A percentile compares a stretch with the other conserved stretches of the same genome.
These are phyloP conservation scores for Babesia sp. DNA, from an alignment of 169 alveolate genomes.

Conservation along the genomic window DNA sequence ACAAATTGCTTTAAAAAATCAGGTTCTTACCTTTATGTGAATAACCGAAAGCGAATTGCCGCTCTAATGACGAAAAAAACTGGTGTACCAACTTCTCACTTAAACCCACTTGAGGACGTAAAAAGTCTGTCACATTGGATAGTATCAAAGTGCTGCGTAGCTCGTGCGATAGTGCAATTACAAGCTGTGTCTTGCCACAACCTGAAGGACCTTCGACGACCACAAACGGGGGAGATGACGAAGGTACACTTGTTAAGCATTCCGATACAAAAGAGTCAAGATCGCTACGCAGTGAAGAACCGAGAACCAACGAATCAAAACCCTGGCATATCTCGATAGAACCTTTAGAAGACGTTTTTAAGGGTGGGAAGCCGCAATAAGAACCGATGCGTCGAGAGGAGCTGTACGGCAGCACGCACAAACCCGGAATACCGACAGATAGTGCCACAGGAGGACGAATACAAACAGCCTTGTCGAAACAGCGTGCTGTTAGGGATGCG, in stretches of 20 bases:
- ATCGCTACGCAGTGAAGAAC: neutral
- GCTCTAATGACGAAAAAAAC: conserved; percentile 23
- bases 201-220: conserved; percentile 54
- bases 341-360: neutral
- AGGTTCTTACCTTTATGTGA: conserved; percentile 15
- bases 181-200: conserved; percentile 43
- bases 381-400: neutral
- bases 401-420: conserved; percentile 24
- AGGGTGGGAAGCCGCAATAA: neutral
- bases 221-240: conserved; percentile 3
- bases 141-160: conserved; percentile 12
- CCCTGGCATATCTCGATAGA: neutral
- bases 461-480: conserved; percentile 23
- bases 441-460: neutral
- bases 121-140: conserved; percentile 14
- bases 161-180: conserved; percentile 45
- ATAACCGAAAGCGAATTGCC: conserved; percentile 9
- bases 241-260: neutral
- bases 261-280: neutral
- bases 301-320: conserved; percentile 8
- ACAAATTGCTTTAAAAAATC: neutral
- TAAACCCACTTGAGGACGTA: conserved; percentile 54
- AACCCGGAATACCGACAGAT: conserved; percentile 11
- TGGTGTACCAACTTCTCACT: conserved; percentile 45
- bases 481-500: neutral